Conservation (phyloP, 495 filamentous ascomycete species). For the Apiosordaria backusii region DNA sequence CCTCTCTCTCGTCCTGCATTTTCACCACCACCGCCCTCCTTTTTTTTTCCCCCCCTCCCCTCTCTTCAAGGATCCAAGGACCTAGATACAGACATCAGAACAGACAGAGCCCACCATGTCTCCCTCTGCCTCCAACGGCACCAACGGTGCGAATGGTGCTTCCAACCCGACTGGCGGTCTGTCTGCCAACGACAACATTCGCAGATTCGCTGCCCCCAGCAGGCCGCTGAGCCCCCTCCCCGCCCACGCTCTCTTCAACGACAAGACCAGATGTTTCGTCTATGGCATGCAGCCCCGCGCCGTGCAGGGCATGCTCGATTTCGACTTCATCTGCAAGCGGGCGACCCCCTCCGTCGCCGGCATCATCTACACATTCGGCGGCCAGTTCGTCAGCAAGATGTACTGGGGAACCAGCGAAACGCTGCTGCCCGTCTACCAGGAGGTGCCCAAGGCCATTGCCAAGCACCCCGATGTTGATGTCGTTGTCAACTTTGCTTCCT, state of each 20-base stretch:
- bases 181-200: slow-evolving; percentile 97
- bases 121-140: slow-evolving; percentile 33
- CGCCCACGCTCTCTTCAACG: slow-evolving; percentile 87
- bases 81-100: not conserved
- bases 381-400: slow-evolving; percentile 99
- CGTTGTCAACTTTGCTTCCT: slow-evolving; percentile 98
- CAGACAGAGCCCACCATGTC: slow-evolving; percentile 38
- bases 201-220: slow-evolving; percentile 89
- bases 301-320: slow-evolving; percentile 99
- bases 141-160: slow-evolving; percentile 38
- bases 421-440: slow-evolving; percentile 96
- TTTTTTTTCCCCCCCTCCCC: not conserved
- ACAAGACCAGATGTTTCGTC: slow-evolving; percentile 99
- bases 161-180: slow-evolving; percentile 36
- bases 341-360: slow-evolving; percentile 92
- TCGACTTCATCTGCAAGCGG: slow-evolving; percentile 99
- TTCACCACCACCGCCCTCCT: slow-evolving; percentile 4
- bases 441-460: slow-evolving; percentile 85
- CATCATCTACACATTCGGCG: slow-evolving; percentile 99
- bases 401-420: slow-evolving; percentile 99
- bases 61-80: slow-evolving; percentile 6
- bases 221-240: slow-evolving; percentile 82
- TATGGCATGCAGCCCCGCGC: slow-evolving; percentile 97
- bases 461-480: slow-evolving; percentile 98
- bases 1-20: slow-evolving; percentile 4